Evolutionary conservation across 1,284 basidiomycete species (phyloP).

Genomic region (Cutaneotrichosporon cavernicola): DNA sequence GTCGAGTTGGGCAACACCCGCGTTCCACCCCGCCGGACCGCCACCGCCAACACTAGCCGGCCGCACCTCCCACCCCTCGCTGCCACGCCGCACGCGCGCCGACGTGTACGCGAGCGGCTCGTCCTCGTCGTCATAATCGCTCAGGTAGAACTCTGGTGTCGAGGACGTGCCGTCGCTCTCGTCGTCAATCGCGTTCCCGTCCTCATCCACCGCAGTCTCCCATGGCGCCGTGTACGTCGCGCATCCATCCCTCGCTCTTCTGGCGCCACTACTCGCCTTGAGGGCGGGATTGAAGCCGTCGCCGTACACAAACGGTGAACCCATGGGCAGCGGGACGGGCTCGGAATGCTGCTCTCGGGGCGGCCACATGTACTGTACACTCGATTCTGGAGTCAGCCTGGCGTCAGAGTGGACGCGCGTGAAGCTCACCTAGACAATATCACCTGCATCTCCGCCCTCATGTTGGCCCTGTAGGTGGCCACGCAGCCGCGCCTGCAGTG

Average conservation of each 20-base stretch:
- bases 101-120: conserved; percentile 20
- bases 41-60: conserved; percentile 17
- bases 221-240: conserved; percentile 55
- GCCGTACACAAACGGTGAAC: conserved; percentile 80
- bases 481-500: conserved; percentile 25
- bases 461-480: conserved; percentile 14
- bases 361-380: conserved; percentile 57
- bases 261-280: conserved; percentile 58
- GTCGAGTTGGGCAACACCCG: not conserved
- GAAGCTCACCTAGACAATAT: conserved; percentile 22
- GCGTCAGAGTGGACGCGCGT: conserved; percentile 5
- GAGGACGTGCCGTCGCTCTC: conserved; percentile 31
- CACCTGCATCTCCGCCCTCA: conserved; percentile 4
- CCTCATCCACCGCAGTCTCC: conserved; percentile 55
- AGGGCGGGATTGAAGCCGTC: conserved; percentile 70
- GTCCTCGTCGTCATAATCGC: conserved; percentile 51
- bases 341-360: conserved; percentile 55
- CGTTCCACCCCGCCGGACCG: not conserved
- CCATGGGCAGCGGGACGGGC: conserved; percentile 45
- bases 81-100: conserved; percentile 61
- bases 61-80: conserved; percentile 73
- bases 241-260: conserved; percentile 41
- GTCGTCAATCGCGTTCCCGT: conserved; percentile 52
- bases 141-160: conserved; percentile 48
- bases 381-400: conserved; percentile 42